Conservation (phyloP, 2,329 filamentous ascomycete genomes). For the Aspergillus piperis region DNA sequence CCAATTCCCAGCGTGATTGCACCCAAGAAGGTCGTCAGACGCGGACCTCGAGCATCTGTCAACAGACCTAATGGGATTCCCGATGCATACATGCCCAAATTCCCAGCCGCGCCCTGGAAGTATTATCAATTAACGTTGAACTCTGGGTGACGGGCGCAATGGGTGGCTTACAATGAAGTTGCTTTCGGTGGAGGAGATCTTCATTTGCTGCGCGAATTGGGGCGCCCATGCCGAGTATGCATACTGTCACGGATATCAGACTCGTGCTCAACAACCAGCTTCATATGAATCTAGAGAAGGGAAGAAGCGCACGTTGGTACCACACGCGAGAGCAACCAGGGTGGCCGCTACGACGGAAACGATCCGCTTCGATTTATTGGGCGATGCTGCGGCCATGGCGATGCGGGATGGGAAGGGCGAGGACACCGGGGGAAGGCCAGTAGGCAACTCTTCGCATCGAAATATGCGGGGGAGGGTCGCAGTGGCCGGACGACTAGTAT, state of each 20-base stretch:
- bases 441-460: conserved; percentile 4
- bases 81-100: conserved; percentile 86
- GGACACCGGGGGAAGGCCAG: background rate
- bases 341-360: conserved; percentile 85
- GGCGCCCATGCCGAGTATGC: conserved; percentile 98
- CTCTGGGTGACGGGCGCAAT: conserved; percentile 3
- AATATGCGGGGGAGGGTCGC: conserved; percentile 1
- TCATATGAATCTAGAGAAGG: conserved; percentile 9
- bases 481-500: conserved; percentile 2
- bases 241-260: conserved; percentile 63
- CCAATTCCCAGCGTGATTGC: conserved; percentile 71
- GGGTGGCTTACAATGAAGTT: conserved; percentile 74
- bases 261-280: background rate
- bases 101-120: conserved; percentile 54
- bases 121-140: background rate
- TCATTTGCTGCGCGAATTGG: conserved; percentile 84
- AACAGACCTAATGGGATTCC: conserved; percentile 88
- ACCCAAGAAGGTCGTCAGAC: conserved; percentile 75
- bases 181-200: conserved; percentile 86
- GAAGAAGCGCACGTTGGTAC: conserved; percentile 70
- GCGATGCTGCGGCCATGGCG: conserved; percentile 29
- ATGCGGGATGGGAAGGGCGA: conserved; percentile 5
- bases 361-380: conserved; percentile 60
- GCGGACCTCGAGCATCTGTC: conserved; percentile 78
- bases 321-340: conserved; percentile 81